Base-by-base conservation (phyloP, 2,329 filamentous ascomycete species). In the Capronia americana region DNA sequence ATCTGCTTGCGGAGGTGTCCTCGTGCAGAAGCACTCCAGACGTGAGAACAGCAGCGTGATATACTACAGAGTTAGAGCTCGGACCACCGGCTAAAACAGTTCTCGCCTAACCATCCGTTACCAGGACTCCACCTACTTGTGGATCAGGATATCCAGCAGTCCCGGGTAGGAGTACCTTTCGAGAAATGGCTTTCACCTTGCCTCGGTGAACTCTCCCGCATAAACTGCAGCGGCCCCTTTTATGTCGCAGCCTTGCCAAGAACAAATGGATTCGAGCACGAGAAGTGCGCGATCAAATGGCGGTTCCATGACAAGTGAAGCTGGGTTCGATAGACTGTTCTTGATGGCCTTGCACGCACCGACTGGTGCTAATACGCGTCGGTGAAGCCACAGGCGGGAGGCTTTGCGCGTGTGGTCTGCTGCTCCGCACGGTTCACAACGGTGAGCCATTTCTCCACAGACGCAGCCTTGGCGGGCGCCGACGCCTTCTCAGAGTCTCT, bases 201-300 rank as follows among this genome's bases (percentile, higher is more conserved):
- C 38, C 14, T n/a, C 17, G 14, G 7, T n/a, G 38, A 8, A 10
- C 38, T n/a, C 38, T 34, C 32, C 4, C 12, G 32, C 32, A 34
- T 12, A 44, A 41, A 6, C 17, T 2, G 14, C 4, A n/a, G 38
- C 38, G 4, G 6, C 48, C 51, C 51, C 53, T 55, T 6, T 34
- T n/a, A 10, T 14, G 1, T n/a, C n/a, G 17, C 26, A 55, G 53
- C 53, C 53, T 55, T 55, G 53, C 53, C 53, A 55, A 32, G 53
- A 30, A n/a, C 53, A 55, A 20, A 24, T 14, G 11, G 8, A 14
- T 51, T 7, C 20, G 23, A 51, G 10, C 48, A 14, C 48, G 12
- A 51, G 48, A 7, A 8, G 23, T 23, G 23, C 5, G 17, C 17
- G 8, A 10, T 4, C 3, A 34, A 10, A 34, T 34, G 4, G 17